Conservation (phyloP, 331 rosid species). For the Rhamnella rubrinervis region DNA sequence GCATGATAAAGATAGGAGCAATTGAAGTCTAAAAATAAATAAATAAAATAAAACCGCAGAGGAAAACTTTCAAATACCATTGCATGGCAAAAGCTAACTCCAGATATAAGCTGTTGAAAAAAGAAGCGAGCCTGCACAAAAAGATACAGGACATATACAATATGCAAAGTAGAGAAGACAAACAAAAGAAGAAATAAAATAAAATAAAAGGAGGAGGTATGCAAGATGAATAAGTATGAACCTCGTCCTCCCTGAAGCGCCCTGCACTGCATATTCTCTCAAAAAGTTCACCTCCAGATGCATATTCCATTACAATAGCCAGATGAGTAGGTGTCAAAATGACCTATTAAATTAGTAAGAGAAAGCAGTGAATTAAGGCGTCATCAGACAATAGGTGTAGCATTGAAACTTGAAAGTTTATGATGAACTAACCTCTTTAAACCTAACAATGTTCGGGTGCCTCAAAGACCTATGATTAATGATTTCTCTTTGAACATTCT, state of each 20-base stretch:
- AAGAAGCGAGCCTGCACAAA: slow-evolving; percentile 86
- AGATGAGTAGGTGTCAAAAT: slow-evolving; percentile 92
- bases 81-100: slow-evolving; percentile 90
- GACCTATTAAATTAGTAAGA: slow-evolving; percentile 36
- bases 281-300: slow-evolving; percentile 94
- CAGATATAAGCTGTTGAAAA: slow-evolving; percentile 96
- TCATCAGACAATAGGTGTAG: background rate
- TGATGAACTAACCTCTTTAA: slow-evolving; percentile 68
- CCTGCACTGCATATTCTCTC: slow-evolving; percentile 71
- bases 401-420: background rate
- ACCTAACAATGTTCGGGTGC: slow-evolving; percentile 89
- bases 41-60: slow-evolving; percentile 8
- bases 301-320: slow-evolving; percentile 96
- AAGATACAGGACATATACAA: slow-evolving; percentile 11
- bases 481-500: slow-evolving; percentile 85
- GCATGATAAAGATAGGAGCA: background rate
- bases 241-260: slow-evolving; percentile 92
- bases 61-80: slow-evolving; percentile 53
- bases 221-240: slow-evolving; percentile 17
- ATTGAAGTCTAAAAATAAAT: background rate
- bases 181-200: background rate
- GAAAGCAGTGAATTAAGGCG: slow-evolving; percentile 1
- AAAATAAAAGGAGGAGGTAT: background rate
- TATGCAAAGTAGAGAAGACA: slow-evolving; percentile 5
- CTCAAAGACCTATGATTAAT: slow-evolving; percentile 92